Evolutionary conservation across 2,329 filamentous ascomycete species (phyloP), one percentile per base, ranked within the genome.

Genomic region (Claviceps humidiphila): DNA sequence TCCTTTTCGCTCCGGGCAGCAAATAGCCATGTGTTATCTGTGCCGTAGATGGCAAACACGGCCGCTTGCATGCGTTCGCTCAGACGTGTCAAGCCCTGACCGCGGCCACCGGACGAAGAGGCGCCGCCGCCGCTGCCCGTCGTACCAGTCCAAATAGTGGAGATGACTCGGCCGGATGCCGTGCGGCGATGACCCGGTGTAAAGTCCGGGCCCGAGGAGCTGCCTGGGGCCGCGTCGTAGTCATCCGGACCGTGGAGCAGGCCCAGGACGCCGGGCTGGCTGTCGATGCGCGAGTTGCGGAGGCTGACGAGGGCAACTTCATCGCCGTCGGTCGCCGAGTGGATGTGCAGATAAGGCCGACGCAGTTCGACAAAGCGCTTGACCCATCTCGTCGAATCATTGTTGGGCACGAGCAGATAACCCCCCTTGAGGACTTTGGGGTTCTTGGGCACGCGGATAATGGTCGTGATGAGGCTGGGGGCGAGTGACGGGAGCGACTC

Each of bases 1-100:
- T 96, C 90, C 48, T 84, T 78, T 71, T 96, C 91, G 61, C 82
- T 91, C 54, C 89, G 78, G 24, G 89, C 87, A 14, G 89, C 88
- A 67, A 98, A 97, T 42, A 98, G 75, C 79, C 90, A 98, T 37
- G 90, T 95, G 68, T 96, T 96, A 66, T 93, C 86, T 54, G 85
- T 87, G 43, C 88, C 91, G 64, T 97, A 98, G 49, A 98, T 81
- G 13, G 93, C 93, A 75, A 95, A 98, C 42, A 97, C 87, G 58
- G 86, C 85, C 4, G 81, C 77, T 60, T 80, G 77, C 66, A 77
- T 71, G 67, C 80, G 67, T 62, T 80, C 76, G 63, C 73, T 79
- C 26, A 82, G 69, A 26, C 75, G 71, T 53, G 73, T 72, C 5
- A 81, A 68, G 5, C 76, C 75, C 37, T 65, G 65, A 34, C 65